Base-by-base conservation (phyloP, 495 filamentous ascomycete species). In the Lophiotrema nucula region DNA sequence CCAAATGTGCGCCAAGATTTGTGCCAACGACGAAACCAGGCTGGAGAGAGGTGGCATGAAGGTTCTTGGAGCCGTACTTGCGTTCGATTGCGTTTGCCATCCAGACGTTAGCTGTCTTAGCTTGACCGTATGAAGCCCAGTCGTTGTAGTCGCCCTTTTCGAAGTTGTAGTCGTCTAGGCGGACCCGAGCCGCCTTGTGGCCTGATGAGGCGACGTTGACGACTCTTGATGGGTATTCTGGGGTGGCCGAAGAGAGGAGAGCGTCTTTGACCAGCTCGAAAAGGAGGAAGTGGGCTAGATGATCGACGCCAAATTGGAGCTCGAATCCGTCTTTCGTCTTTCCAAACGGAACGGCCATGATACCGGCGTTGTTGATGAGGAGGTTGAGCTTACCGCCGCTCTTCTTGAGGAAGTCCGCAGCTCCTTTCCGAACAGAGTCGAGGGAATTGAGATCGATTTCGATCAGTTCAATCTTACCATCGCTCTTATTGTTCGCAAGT, bases 371-470 rank as follows among this genome's bases (percentile, higher is more conserved):
- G 52, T 48, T 55, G 31, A 62, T 39, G 2, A 66, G 23, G 13
- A 62, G 25, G 39, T 66, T 66, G 1, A 62, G 45, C 18, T 47
- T 62, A 1, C 33, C 41, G 15, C 21, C 41, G 11, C 71, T 74
- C 27, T 76, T 66, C 16, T 24, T 16, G 8, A 64, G 61, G 28
- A 64, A 6, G 31, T 74, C 68, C 15, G 60, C 62, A 0, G 68
- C 76, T 4, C 75, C 76, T 0, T 71, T 69, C 4, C 77, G 73
- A n/a, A 81, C 74, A 5, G 69, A 71, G 0, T 62, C 61, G 1
- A 79, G 63, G 5, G 74, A 76, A 24, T 61, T 68, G 8, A 79
- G 71, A 44, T 83, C 77, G n/a, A 82, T 64, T 18, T 69, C 24
- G 10, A 81, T 57, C n/a, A 74, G 61, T 15, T 68, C 66, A 11